phyloP scores from a whole-genome alignment of 2,329 filamentous ascomycete species.

The Teratosphaeriaceae sp. region DNA sequence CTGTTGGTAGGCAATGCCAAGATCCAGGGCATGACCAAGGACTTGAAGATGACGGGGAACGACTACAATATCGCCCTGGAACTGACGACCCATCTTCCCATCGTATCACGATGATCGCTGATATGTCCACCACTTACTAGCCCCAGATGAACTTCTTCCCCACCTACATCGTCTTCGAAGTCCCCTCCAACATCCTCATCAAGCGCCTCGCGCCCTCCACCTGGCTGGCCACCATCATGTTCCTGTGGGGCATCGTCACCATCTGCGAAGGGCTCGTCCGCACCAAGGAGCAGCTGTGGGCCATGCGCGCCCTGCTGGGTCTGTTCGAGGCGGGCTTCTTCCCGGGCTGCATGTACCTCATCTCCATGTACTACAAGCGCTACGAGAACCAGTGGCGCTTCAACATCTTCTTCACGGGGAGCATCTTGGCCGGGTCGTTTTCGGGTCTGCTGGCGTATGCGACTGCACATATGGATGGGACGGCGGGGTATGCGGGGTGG shows the following conservation, averaged over 20 bases:
- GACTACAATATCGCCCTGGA: constrained; percentile 57
- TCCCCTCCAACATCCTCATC: constrained; percentile 26
- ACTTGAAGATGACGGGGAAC: constrained; percentile 38
- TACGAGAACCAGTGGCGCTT: constrained; percentile 25
- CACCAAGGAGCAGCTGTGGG: constrained; percentile 23
- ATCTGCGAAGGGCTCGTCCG: constrained; percentile 12
- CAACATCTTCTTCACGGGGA: constrained; percentile 41
- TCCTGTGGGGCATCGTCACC: constrained; percentile 17
- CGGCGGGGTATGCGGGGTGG: constrained; percentile 14
- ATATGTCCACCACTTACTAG: constrained; percentile 17
- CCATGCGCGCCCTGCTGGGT: constrained; percentile 20
- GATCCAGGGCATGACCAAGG: constrained; percentile 33
- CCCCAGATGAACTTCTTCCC: constrained; percentile 31
- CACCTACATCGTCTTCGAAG: constrained; percentile 34
- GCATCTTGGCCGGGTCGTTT: constrained; percentile 46
- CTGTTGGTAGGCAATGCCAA: constrained; percentile 35
- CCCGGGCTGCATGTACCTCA: constrained; percentile 31
- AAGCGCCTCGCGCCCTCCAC: constrained; percentile 22
- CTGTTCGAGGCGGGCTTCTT: constrained; percentile 22
- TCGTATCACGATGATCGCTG: constrained; percentile 35
- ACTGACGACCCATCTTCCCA: constrained; percentile 57
- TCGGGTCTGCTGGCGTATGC: constrained; percentile 49
- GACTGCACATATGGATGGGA: constrained; percentile 49
- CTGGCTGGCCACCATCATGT: constrained; percentile 21
- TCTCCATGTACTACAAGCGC: constrained; percentile 42